phyloP scores from a whole-genome alignment of 176 grass and related monocot genomes.

The Thalia dealbata region DNA sequence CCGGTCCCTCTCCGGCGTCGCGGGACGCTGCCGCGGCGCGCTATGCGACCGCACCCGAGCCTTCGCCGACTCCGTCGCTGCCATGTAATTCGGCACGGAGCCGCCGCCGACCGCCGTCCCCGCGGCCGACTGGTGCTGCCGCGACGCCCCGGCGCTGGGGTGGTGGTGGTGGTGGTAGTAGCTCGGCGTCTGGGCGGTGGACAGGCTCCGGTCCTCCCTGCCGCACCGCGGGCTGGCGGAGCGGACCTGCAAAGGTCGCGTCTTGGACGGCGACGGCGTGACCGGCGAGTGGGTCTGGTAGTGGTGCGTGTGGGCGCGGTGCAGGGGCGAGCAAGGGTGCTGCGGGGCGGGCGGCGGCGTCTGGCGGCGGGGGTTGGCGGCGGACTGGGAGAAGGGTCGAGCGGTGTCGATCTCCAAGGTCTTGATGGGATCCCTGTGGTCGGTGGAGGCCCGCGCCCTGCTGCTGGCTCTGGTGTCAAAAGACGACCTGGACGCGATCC shows the following conservation, averaged over 20 bases:
- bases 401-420: conserved; percentile 79
- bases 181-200: conserved; percentile 36
- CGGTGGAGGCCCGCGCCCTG: conserved; percentile 47
- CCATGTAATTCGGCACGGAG: conserved; percentile 83
- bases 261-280: conserved; percentile 73
- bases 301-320: conserved; percentile 34
- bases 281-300: conserved; percentile 31
- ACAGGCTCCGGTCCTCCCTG: conserved; percentile 11
- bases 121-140: background rate
- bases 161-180: conserved; percentile 41
- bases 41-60: conserved; percentile 68
- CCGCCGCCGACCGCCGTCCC: background rate
- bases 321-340: conserved; percentile 24
- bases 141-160: background rate
- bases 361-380: conserved; percentile 26
- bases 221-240: conserved; percentile 67
- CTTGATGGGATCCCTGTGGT: conserved; percentile 61
- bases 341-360: conserved; percentile 19
- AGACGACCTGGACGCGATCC: conserved; percentile 71
- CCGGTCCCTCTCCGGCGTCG: conserved; percentile 59
- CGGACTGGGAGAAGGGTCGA: conserved; percentile 64
- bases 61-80: conserved; percentile 87
- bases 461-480: conserved; percentile 67
- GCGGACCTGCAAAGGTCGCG: conserved; percentile 45
- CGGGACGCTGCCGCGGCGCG: conserved; percentile 59